Percentiles rank a stretch among this genome's conserved stretches.
Evolutionary conservation across 495 filamentous ascomycete species (phyloP).

Genomic region (Neurospora cerealis): DNA sequence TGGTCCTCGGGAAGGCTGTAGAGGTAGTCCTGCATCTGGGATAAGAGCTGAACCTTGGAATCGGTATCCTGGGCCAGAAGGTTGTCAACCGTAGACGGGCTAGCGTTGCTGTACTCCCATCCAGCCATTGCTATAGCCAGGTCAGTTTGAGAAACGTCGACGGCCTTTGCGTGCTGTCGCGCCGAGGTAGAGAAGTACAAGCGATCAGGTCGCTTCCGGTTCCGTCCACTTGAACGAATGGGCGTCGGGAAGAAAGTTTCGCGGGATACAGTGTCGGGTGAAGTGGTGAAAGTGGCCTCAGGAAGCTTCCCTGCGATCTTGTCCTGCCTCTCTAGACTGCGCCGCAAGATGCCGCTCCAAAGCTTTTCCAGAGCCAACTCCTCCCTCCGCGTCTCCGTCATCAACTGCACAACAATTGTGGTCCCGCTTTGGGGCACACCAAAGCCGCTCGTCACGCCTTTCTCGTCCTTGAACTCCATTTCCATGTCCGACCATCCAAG

Average conservation of each 20-base stretch:
- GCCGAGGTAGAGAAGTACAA: constrained; percentile 20
- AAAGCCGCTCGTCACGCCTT: constrained; percentile 61
- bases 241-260: background rate
- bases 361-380: constrained; percentile 77
- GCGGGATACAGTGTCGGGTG: background rate
- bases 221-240: background rate
- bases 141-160: background rate
- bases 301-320: background rate
- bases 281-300: background rate
- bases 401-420: constrained; percentile 73
- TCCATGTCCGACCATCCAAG: constrained; percentile 45
- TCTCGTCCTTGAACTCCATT: constrained; percentile 26
- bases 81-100: constrained; percentile 3
- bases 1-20: constrained; percentile 3
- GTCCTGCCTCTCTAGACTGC: constrained; percentile 9
- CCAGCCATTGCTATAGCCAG: background rate
- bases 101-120: constrained; percentile 18
- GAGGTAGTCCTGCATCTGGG: constrained; percentile 11
- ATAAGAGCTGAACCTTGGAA: constrained; percentile 17
- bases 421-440: constrained; percentile 48
- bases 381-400: constrained; percentile 74
- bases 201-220: background rate
- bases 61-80: constrained; percentile 13
- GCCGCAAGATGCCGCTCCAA: constrained; percentile 44
- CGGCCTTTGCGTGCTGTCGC: background rate